Conservation (phyloP, 371 early-diverging fungal species). For the Mortierella sp. region DNA sequence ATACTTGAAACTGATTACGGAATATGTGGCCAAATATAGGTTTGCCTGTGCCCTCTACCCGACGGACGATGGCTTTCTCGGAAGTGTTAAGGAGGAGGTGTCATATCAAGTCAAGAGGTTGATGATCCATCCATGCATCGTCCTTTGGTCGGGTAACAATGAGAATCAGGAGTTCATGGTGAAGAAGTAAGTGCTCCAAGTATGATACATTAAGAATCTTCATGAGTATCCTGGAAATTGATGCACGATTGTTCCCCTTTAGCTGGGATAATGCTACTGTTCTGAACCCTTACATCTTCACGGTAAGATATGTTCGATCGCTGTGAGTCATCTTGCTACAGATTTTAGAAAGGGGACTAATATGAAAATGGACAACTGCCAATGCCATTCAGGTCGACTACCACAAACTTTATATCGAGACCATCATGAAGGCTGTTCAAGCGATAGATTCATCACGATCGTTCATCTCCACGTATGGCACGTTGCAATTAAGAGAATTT, state of each 20-base stretch:
- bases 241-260: neutral
- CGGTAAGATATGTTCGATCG: conserved; percentile 20
- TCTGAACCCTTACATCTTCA: conserved; percentile 40
- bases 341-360: no score
- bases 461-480: conserved; percentile 45
- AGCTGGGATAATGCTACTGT: conserved; percentile 44
- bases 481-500: no score
- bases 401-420: conserved; percentile 37
- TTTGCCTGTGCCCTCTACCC: conserved; percentile 68
- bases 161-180: conserved; percentile 62
- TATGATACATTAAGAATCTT: neutral
- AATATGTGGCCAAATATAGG: conserved; percentile 15
- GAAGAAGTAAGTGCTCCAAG: conserved; percentile 23
- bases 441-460: conserved; percentile 26
- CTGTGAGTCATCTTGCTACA: no score
- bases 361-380: no score
- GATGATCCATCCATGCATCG: conserved; percentile 55
- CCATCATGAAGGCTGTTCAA: conserved; percentile 21
- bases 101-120: conserved; percentile 54
- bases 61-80: conserved; percentile 54
- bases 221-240: no score
- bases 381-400: conserved; percentile 30
- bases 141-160: conserved; percentile 66
- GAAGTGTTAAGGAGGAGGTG: conserved; percentile 56
- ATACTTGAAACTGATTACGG: no score